Percentiles rank a stretch among this genome's conserved stretches.
These are phyloP conservation scores for Ochromonadaceae sp. DNA, from an alignment of 352 stramenopile genomes.

Conservation along the genomic window DNA sequence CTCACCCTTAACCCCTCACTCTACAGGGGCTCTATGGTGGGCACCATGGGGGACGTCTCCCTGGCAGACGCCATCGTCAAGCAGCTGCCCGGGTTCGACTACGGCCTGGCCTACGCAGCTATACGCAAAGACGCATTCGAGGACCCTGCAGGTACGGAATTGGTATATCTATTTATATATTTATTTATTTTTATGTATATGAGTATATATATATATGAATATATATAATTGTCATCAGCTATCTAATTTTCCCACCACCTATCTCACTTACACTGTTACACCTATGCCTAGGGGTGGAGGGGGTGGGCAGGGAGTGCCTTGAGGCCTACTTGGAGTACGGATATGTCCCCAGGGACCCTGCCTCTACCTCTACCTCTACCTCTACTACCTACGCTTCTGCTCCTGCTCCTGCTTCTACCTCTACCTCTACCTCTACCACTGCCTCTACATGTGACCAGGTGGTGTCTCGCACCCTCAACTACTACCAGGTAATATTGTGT, in stretches of 20 bases:
- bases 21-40: constrained; percentile 24
- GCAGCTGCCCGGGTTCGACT: constrained; percentile 13
- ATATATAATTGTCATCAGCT: too few relatives aligned
- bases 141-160: not conserved
- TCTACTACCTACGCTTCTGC: too few relatives aligned
- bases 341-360: constrained; percentile 11
- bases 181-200: too few relatives aligned
- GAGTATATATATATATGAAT: too few relatives aligned
- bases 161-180: too few relatives aligned
- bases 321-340: constrained; percentile 18
- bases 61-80: constrained; percentile 29
- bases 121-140: constrained; percentile 26
- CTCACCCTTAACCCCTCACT: too few relatives aligned
- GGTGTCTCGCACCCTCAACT: constrained; percentile 24
- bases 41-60: constrained; percentile 29
- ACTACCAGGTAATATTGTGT: too few relatives aligned
- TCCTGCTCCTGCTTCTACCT: too few relatives aligned
- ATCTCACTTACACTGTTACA: too few relatives aligned
- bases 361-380: not conserved
- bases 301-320: constrained; percentile 17
- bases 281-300: not conserved
- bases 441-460: constrained; percentile 1
- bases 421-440: not conserved
- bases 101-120: constrained; percentile 3
- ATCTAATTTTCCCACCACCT: too few relatives aligned